phyloP scores from a whole-genome alignment of 257 asterid genomes.

The Penstemon eatonii region DNA sequence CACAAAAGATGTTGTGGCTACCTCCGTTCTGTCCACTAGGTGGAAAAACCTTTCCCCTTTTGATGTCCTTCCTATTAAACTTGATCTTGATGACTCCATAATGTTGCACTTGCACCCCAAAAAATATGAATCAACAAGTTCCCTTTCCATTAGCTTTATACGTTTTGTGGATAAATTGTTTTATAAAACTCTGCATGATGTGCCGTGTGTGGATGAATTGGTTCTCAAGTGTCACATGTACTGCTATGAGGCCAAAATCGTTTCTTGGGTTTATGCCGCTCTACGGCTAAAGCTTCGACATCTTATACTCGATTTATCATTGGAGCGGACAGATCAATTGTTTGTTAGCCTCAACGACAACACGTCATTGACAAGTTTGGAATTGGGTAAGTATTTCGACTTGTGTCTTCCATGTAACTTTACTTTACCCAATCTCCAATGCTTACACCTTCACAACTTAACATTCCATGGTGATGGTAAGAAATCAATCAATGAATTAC shows the following conservation, averaged over 20 bases:
- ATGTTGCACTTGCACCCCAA: not conserved
- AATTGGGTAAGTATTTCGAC: not conserved
- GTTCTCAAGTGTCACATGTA: not conserved
- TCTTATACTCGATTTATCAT: not conserved
- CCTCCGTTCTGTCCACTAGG: too few relatives aligned
- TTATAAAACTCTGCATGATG: not conserved
- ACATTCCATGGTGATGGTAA: not conserved
- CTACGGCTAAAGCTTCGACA: not conserved
- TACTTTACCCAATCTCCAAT: not conserved
- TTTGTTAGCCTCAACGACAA: not conserved
- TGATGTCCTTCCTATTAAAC: too few relatives aligned
- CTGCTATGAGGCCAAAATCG: not conserved
- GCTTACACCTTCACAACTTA: not conserved
- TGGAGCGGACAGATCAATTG: not conserved
- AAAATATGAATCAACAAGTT: not conserved
- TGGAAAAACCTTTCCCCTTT: too few relatives aligned
- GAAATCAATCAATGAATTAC: not conserved
- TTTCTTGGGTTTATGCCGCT: slow-evolving; percentile 5
- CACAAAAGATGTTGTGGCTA: too few relatives aligned
- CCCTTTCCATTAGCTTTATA: not conserved
- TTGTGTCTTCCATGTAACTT: not conserved
- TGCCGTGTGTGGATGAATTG: not conserved
- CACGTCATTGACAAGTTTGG: not conserved
- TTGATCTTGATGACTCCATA: too few relatives aligned
- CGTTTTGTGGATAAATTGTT: not conserved